Evolutionary conservation across 768 basidiomycete genomes (phyloP).

Genomic region (Calocera viscosa): DNA sequence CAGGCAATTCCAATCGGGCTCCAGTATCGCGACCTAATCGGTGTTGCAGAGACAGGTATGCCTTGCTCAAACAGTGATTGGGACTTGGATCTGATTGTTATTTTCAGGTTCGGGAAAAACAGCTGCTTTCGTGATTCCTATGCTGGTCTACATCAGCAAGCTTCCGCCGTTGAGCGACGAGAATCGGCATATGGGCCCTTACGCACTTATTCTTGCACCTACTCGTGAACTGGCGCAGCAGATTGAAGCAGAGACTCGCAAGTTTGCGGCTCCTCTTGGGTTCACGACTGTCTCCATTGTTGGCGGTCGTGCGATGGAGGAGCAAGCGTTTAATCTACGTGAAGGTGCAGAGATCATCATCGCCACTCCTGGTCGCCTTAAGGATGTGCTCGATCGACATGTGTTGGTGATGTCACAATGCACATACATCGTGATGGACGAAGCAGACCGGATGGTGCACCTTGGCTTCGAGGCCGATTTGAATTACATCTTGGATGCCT

Average conservation of each 20-base stretch:
- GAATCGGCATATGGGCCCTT: slow-evolving; percentile 86
- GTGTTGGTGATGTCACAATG: slow-evolving; percentile 94
- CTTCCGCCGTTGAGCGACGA: slow-evolving; percentile 83
- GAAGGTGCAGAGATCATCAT: slow-evolving; percentile 98
- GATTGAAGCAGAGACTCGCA: slow-evolving; percentile 83
- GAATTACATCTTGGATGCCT: slow-evolving; percentile 84
- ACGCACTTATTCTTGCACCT: slow-evolving; percentile 82
- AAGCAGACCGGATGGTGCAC: slow-evolving; percentile 98
- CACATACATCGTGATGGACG: slow-evolving; percentile 98
- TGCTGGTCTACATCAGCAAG: slow-evolving; percentile 85
- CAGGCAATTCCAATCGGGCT: slow-evolving; percentile 99
- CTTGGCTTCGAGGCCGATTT: slow-evolving; percentile 92
- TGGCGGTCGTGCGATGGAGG: slow-evolving; percentile 91
- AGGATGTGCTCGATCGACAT: slow-evolving; percentile 92
- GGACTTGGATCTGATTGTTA: not conserved
- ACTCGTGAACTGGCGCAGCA: slow-evolving; percentile 99
- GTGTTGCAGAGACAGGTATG: slow-evolving; percentile 93
- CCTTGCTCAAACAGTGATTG: slow-evolving; percentile 9
- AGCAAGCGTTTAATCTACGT: slow-evolving; percentile 95
- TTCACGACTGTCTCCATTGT: slow-evolving; percentile 96
- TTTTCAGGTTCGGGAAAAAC: slow-evolving; percentile 89
- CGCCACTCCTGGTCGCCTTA: slow-evolving; percentile 94
- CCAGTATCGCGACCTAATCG: slow-evolving; percentile 92
- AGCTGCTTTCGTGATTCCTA: slow-evolving; percentile 95
- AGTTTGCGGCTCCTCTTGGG: slow-evolving; percentile 81